phyloP scores from a whole-genome alignment of 192 early-diverging fungal species.

The Mortierella hygrophila region DNA sequence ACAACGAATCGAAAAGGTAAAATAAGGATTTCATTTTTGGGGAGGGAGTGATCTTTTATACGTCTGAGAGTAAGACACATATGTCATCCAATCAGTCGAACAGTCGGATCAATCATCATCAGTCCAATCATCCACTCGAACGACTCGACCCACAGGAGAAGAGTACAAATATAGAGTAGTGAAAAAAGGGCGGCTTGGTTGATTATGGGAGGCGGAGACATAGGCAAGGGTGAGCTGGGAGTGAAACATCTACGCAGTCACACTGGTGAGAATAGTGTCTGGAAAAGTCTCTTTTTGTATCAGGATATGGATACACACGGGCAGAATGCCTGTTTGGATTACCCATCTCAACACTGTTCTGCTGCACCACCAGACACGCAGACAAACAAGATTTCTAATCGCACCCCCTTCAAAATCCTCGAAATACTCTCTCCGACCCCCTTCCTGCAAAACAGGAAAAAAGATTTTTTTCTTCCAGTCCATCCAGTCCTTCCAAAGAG shows the following conservation, averaged over 20 bases:
- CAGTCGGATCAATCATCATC: too few species aligned
- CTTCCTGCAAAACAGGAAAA: not conserved
- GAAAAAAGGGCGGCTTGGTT: not conserved
- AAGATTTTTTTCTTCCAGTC: not conserved
- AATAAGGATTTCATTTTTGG: not conserved
- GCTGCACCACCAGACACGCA: too few species aligned
- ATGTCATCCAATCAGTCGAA: slow-evolving; percentile 1
- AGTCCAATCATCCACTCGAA: too few species aligned
- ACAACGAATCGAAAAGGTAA: not conserved
- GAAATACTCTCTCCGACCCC: not conserved
- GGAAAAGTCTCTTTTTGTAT: not conserved
- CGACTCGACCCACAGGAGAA: not conserved
- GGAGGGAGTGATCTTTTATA: not conserved
- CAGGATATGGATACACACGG: too few species aligned
- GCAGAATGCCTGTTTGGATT: not conserved
- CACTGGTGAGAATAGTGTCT: not conserved
- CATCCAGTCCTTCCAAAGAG: not conserved
- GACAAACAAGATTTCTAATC: not conserved
- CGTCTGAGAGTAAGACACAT: not conserved
- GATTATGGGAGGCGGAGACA: slow-evolving; percentile 1
- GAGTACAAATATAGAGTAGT: not conserved
- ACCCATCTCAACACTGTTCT: not conserved
- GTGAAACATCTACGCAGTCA: slow-evolving; percentile 8
- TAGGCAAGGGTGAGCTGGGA: not conserved
- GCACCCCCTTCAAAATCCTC: not conserved